Conservation (phyloP, 177 flowering plant species). For the Telopea speciosissima region DNA sequence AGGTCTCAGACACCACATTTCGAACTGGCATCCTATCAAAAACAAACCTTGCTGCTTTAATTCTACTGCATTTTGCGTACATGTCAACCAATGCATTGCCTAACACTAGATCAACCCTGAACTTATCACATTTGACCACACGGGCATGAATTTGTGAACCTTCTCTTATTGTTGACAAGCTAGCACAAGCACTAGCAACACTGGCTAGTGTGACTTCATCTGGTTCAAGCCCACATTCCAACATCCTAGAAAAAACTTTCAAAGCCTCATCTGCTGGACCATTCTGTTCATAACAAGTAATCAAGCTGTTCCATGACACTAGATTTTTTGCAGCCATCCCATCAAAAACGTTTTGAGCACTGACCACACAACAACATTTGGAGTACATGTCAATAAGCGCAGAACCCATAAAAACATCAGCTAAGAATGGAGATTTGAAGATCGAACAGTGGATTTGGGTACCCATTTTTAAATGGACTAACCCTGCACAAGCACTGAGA, state of each 20-base stretch:
- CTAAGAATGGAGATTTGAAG: conserved; percentile 28
- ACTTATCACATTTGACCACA: conserved; percentile 37
- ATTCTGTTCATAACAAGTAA: conserved; percentile 69
- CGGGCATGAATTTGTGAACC: conserved; percentile 52
- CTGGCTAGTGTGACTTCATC: conserved; percentile 69
- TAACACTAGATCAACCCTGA: conserved; percentile 48
- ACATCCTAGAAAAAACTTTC: conserved; percentile 42
- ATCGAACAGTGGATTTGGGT: conserved; percentile 46
- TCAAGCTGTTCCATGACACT: conserved; percentile 67
- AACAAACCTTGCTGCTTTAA: conserved; percentile 43
- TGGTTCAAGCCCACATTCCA: conserved; percentile 40
- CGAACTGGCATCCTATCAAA: conserved; percentile 59
- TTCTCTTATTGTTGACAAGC: conserved; percentile 35
- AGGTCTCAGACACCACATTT: conserved; percentile 54
- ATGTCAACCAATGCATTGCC: conserved; percentile 69
- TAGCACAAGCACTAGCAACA: conserved; percentile 69
- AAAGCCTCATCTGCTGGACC: conserved; percentile 55
- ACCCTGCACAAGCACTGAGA: conserved; percentile 54
- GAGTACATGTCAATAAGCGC: conserved; percentile 66
- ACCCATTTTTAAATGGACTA: conserved; percentile 40
- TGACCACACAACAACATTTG: conserved; percentile 43
- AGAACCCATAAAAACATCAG: conserved; percentile 54
- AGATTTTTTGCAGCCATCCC: conserved; percentile 39
- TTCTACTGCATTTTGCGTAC: conserved; percentile 55
- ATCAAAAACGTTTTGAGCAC: conserved; percentile 45